Percentiles rank a stretch among this genome's conserved stretches.
phyloP scores from a whole-genome alignment of 352 stramenopile species.

The Phytopythium vexans region DNA sequence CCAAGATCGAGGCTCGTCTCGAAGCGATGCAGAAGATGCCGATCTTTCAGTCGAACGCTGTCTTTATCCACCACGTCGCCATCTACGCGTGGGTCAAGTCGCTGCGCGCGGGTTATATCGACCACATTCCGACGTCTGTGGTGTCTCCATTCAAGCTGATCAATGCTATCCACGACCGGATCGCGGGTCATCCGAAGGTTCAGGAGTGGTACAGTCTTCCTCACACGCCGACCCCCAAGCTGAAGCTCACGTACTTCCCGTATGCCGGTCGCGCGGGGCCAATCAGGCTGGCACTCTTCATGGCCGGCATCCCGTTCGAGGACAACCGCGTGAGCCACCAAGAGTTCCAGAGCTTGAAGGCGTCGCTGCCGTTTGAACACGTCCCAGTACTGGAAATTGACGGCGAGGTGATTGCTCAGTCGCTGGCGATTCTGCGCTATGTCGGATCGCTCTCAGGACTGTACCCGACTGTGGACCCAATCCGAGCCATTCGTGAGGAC shows the following conservation, averaged over 20 bases:
- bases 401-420: conserved; percentile 35
- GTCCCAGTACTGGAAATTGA: conserved; percentile 51
- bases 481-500: conserved; percentile 18
- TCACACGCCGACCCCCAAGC: conserved; percentile 10
- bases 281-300: conserved; percentile 41
- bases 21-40: conserved; percentile 24
- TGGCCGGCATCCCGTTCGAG: conserved; percentile 47
- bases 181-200: conserved; percentile 21
- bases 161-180: conserved; percentile 23
- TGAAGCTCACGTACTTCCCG: conserved; percentile 57
- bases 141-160: conserved; percentile 24
- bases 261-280: conserved; percentile 34
- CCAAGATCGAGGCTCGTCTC: conserved; percentile 26
- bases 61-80: conserved; percentile 34
- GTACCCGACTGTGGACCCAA: conserved; percentile 18
- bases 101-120: conserved; percentile 23
- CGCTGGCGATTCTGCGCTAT: conserved; percentile 35
- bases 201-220: conserved; percentile 28
- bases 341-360: too few species aligned
- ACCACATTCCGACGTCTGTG: conserved; percentile 34
- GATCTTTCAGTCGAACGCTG: conserved; percentile 23
- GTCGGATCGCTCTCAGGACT: conserved; percentile 27
- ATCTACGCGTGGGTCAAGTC: conserved; percentile 25
- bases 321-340: conserved; percentile 44
- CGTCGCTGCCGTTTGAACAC: conserved; percentile 35